Evolutionary conservation across 495 filamentous ascomycete species (phyloP).

Genomic region (Clavariopsis aquatica): DNA sequence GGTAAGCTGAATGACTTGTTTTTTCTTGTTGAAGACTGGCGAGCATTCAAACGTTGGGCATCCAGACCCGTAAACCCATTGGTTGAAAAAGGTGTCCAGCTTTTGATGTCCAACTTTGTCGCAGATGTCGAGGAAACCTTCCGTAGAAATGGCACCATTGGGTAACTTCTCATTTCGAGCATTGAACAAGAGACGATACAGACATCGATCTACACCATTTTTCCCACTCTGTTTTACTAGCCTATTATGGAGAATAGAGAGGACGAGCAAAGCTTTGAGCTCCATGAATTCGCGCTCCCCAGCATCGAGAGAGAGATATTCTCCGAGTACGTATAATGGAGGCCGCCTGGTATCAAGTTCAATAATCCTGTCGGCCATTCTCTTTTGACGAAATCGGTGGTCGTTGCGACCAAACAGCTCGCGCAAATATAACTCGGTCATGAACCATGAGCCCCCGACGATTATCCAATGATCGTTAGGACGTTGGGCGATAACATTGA

Average conservation of each 20-base stretch:
- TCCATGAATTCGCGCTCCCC: conserved; percentile 85
- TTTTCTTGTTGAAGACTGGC: conserved; percentile 96
- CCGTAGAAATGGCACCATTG: conserved; percentile 71
- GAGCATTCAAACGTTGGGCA: conserved; percentile 83
- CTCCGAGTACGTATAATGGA: conserved; percentile 77
- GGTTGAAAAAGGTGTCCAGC: conserved; percentile 83
- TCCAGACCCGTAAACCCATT: conserved; percentile 87
- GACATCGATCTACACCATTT: conserved; percentile 78
- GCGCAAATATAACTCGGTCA: conserved; percentile 88
- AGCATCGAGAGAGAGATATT: conserved; percentile 73
- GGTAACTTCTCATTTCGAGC: conserved; percentile 74
- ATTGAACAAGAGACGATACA: conserved; percentile 76
- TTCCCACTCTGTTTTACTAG: conserved; percentile 83
- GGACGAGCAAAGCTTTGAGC: conserved; percentile 85
- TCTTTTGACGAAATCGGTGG: conserved; percentile 87
- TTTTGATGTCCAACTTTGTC: conserved; percentile 85
- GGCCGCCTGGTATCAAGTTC: conserved; percentile 80
- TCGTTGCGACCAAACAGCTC: conserved; percentile 91
- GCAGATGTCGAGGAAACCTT: conserved; percentile 73
- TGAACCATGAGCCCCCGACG: conserved; percentile 86
- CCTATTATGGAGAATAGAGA: conserved; percentile 90
- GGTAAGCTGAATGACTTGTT: conserved; percentile 88
- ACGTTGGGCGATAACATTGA: conserved; percentile 79
- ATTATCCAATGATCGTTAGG: conserved; percentile 88
- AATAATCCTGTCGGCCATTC: conserved; percentile 75